Evolutionary conservation across 129 eudicot species (phyloP), one percentile per base, ranked within the genome.

Genomic region (Flaveria brownii): DNA sequence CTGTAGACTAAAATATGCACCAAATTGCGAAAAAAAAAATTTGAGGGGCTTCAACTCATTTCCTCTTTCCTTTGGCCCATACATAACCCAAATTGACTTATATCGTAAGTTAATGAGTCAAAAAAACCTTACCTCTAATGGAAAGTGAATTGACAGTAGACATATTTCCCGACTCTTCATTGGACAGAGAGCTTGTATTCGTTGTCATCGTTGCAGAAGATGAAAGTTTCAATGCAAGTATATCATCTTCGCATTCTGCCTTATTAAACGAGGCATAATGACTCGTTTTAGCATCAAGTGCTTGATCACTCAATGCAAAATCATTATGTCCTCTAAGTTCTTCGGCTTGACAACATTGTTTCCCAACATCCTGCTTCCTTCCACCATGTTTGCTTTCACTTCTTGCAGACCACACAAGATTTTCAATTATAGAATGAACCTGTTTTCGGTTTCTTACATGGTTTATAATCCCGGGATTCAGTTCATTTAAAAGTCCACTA

Each of bases 391-490:
- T 77, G 66, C 49, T 85, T 51, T 85, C 92, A 14, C 6, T 67
- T 63, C 79, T 90, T 76, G 84, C 90, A 54, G 96, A 90, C 73
- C 75, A 88, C 75, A 93, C 98, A 16, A 94, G 81, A 49, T 94
- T 90, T 81, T 91, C 96, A 41, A 94, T 91, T 60, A 94, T 94
- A 36, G 99, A 94, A 73, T 89, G 92, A 77, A 94, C 99, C 68
- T 94, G 99, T 80, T 87, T 94, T 15, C 96, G 86, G 80, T 94
- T 94, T 55, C 99, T 87, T 51, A 94, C 99, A 74, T 91, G 99
- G 71, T 87, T 94, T 69, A 94, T 94, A 47, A 94, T 94, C 45
- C 99, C 96, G 0, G 97, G 99, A 79, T 91, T 94, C 47, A 94
- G 70, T 20, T 82, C 97, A 81, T 87, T 87, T 25, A 94, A 86